Evolutionary conservation across 2,329 filamentous ascomycete genomes (phyloP).

Genomic region (Xylariaceae sp.): DNA sequence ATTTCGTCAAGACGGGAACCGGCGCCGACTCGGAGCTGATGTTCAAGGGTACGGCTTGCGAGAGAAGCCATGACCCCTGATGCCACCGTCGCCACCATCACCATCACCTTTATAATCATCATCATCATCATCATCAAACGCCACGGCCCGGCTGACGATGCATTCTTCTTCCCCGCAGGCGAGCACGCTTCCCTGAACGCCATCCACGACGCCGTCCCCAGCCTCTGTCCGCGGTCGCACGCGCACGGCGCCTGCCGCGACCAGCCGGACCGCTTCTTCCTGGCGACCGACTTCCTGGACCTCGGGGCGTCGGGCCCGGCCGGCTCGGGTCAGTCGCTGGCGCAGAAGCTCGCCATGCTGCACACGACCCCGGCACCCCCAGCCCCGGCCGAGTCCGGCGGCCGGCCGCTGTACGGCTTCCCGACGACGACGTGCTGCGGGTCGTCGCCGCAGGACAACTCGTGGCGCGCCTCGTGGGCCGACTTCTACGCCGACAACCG

Average conservation of each 20-base stretch:
- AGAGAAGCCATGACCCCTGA: no score
- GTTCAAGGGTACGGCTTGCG: slow-evolving; percentile 64
- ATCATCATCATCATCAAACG: no score
- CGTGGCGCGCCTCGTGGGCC: slow-evolving; percentile 66
- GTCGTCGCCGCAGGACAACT: slow-evolving; percentile 73
- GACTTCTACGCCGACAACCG: slow-evolving; percentile 78
- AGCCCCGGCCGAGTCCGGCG: slow-evolving; percentile 50
- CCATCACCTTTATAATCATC: no score
- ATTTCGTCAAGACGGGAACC: slow-evolving; percentile 65
- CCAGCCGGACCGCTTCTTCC: slow-evolving; percentile 45
- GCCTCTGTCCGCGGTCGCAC: slow-evolving; percentile 67
- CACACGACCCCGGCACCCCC: slow-evolving; percentile 68
- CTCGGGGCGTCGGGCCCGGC: slow-evolving; percentile 38
- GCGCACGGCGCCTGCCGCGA: slow-evolving; percentile 58
- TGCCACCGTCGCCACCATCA: no score
- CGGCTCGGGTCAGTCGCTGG: slow-evolving; percentile 52
- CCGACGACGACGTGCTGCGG: slow-evolving; percentile 81
- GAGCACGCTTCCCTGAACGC: slow-evolving; percentile 81
- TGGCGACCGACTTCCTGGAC: slow-evolving; percentile 75
- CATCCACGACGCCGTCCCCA: slow-evolving; percentile 63
- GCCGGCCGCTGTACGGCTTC: slow-evolving; percentile 69
- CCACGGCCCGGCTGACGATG: no score
- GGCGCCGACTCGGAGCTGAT: slow-evolving; percentile 55
- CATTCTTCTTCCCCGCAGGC: slow-evolving; percentile 49
- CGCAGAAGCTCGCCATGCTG: slow-evolving; percentile 68